phyloP scores from a whole-genome alignment of 306 rosid genomes.

The Castanea mollissima region DNA sequence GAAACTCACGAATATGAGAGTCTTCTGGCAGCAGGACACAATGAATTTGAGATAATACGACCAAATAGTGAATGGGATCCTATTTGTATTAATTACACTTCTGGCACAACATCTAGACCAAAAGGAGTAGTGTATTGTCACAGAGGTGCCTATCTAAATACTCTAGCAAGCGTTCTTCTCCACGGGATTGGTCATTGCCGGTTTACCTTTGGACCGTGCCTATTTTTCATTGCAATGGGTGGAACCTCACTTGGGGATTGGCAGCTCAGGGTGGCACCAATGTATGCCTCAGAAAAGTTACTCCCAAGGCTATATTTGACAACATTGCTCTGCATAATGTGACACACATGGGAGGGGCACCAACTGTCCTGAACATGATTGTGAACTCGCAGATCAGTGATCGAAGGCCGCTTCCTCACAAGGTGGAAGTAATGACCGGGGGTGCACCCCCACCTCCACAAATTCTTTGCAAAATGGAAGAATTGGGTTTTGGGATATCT shows the following conservation, averaged over 20 bases:
- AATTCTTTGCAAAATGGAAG: conserved; percentile 65
- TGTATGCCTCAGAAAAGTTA: conserved; percentile 60
- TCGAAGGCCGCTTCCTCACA: conserved; percentile 44
- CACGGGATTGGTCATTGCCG: conserved; percentile 60
- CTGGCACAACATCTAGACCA: conserved; percentile 89
- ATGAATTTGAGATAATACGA: conserved; percentile 44
- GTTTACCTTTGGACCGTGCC: conserved; percentile 90
- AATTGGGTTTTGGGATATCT: conserved; percentile 63
- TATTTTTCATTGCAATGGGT: conserved; percentile 84
- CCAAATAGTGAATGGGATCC: conserved; percentile 83
- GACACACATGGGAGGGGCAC: conserved; percentile 86
- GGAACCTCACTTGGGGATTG: conserved; percentile 85
- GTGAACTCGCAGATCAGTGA: conserved; percentile 52
- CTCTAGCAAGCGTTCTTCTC: conserved; percentile 65
- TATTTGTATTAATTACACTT: conserved; percentile 77
- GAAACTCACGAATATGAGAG: conserved; percentile 55
- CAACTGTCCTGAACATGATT: conserved; percentile 79
- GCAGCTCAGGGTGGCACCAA: conserved; percentile 82
- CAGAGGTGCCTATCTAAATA: conserved; percentile 78
- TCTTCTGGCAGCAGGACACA: conserved; percentile 40
- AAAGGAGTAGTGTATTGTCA: conserved; percentile 84
- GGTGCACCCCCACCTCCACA: conserved; percentile 83
- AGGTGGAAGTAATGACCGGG: conserved; percentile 63
- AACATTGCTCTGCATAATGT: conserved; percentile 48
- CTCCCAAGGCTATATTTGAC: conserved; percentile 59